Evolutionary conservation across 495 filamentous ascomycete genomes (phyloP), one percentile per base, ranked within the genome.

Genomic region (Neurospora terricola): DNA sequence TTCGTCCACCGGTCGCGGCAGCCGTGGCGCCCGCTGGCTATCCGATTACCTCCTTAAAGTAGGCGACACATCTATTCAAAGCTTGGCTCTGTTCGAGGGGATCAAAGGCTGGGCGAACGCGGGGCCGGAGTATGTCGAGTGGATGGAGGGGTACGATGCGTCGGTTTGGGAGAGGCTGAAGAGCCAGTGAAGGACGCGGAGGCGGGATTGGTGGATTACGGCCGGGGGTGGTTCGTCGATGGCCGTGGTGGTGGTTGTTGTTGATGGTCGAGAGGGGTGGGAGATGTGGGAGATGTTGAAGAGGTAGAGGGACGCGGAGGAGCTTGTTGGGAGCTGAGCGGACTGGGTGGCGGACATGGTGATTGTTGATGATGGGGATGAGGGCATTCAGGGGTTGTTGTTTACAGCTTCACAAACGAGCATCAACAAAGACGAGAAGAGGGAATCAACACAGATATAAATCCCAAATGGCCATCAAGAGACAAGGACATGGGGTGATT

Each of bases 1-100:
- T 92, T 91, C 91, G 4, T 92, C 89, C 0, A 72, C 72, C 7
- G 90, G 91, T 10, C 86, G 91, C 11, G 91, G 91, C 8, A 85
- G 81, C 11, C 83, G 91, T 2, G 86, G 88, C 8, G 86, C 90
- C 1, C 84, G 83, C 9, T 93, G 91, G 91, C 89, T 93, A 78
- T 85, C 85, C 21, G 90, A 92, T 78, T 85, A 89, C 54, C 82
- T 92, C 38, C 75, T 80, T 5, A 81, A 83, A 3, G 76, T 85
- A 69, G 73, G 80, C 1, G 85, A 89, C 72, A 70, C 69, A 0
- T 66, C 54, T 0, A 66, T 92, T 77, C 73, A 87, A 76, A 92
- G 90, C 72, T 71, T 88, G 70, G 83, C 86, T 6, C 83, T 93
- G 2, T 74, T 81, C 16, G 90, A 83, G 0, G 91, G 91, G 0